Evolutionary conservation across 345 rosid genomes (phyloP), one percentile per base, ranked within the genome.

Genomic region (Mallotus nudiflorus): DNA sequence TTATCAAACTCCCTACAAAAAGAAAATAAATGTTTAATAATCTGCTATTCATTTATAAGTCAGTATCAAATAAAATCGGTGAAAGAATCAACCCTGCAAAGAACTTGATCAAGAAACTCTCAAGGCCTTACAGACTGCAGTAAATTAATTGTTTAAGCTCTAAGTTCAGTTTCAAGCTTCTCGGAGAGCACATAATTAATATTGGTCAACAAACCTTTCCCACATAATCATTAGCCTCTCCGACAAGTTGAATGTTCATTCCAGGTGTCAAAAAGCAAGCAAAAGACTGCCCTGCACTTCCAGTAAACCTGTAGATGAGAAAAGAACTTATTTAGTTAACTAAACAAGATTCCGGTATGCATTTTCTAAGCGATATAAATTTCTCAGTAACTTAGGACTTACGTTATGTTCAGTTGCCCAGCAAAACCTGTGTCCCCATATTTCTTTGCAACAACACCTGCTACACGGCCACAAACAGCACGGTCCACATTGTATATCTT

Each of bases 201-300:
- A 42, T 62, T 48, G 40, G 61, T 29, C 45, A 66, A 44, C 65
- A 56, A 83, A 95, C 99, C 99, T 95, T 95, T 63, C 99, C 97
- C 45, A 95, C 99, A 65, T 92, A 95, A 83, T 95, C 99, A 77
- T 95, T 95, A 25, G 97, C 85, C 83, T 95, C 99, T 84, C 99
- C 99, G 29, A 92, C 81, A 63, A 95, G 92, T 51, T 82, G 82
- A 76, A 95, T 83, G 76, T 85, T 90, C 97, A 92, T 95, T 75
- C 97, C 99, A 45, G 99, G 99, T 13, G 91, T 90, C 86, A 95
- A 84, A 82, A 95, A 95, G 85, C 99, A 95, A 14, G 79, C 91
- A 85, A 95, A 95, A 18, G 99, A 95, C 79, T 95, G 99, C 77
- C 99, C 99, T 1, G 96, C 99, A 73, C 99, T 95, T 76, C 99